A percentile compares a stretch with the other conserved stretches of the same genome.
phyloP scores from a whole-genome alignment of 2,329 filamentous ascomycete genomes.

The Penicillium oxalicum region DNA sequence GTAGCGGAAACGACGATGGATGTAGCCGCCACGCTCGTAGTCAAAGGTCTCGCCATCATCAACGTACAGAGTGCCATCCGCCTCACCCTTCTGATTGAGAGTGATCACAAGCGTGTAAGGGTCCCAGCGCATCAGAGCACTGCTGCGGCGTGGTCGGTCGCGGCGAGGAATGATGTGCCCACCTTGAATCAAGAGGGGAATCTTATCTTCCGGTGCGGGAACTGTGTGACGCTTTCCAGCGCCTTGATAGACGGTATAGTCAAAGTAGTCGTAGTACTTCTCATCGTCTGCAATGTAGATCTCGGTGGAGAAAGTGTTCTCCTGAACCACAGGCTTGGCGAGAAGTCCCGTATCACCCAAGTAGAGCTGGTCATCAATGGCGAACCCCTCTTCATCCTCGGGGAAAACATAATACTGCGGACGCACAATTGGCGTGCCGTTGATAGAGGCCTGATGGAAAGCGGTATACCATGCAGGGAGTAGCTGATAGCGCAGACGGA shows the following conservation, averaged over 20 bases:
- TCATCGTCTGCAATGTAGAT: conserved; percentile 86
- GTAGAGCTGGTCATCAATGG: conserved; percentile 88
- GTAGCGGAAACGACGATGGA: conserved; percentile 75
- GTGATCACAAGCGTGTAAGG: conserved; percentile 86
- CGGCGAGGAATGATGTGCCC: conserved; percentile 88
- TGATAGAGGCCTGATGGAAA: conserved; percentile 79
- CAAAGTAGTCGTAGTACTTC: conserved; percentile 93
- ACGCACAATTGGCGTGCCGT: conserved; percentile 79
- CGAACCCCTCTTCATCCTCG: conserved; percentile 76
- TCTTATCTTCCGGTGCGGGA: conserved; percentile 72
- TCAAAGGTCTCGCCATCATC: conserved; percentile 95
- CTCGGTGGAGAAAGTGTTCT: conserved; percentile 65
- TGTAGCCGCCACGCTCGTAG: conserved; percentile 76
- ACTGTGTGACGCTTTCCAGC: conserved; percentile 66
- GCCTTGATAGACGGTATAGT: conserved; percentile 68
- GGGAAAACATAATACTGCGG: conserved; percentile 94
- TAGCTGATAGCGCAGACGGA: conserved; percentile 82
- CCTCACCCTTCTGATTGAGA: conserved; percentile 61
- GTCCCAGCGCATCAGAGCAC: conserved; percentile 84
- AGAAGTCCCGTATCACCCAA: conserved; percentile 81
- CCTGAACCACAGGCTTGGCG: conserved; percentile 80
- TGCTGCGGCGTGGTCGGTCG: conserved; percentile 79
- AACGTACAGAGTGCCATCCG: conserved; percentile 76
- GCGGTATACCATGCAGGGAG: conserved; percentile 95
- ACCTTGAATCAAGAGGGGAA: conserved; percentile 85